Conservation (phyloP, 1,284 basidiomycete genomes). For the Coniophora puteana region DNA sequence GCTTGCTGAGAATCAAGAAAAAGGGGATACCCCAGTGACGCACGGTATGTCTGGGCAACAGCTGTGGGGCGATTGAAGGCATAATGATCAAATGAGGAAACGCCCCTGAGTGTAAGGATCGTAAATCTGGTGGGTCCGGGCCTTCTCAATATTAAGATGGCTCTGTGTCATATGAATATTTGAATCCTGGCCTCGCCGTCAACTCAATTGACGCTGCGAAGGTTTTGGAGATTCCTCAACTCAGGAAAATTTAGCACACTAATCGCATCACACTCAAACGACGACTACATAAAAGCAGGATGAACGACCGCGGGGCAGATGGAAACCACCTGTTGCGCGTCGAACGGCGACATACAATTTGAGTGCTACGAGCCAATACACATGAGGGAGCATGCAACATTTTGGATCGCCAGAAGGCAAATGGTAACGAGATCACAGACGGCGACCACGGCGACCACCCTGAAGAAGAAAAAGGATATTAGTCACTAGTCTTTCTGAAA, state of each 20-base stretch:
- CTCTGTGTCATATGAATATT: too few relatives aligned
- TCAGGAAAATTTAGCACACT: too few relatives aligned
- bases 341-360: constrained; percentile 66
- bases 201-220: too few relatives aligned
- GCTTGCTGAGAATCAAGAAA: neutral
- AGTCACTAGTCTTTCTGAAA: constrained; percentile 9
- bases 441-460: constrained; percentile 99
- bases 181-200: too few relatives aligned
- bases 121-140: too few relatives aligned
- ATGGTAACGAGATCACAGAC: constrained; percentile 59
- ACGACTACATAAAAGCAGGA: too few relatives aligned
- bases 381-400: constrained; percentile 29
- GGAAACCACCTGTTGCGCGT: constrained; percentile 68
- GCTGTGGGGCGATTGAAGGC: neutral
- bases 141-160: too few relatives aligned
- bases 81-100: neutral
- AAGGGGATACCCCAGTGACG: too few relatives aligned
- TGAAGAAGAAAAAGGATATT: constrained; percentile 30
- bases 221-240: too few relatives aligned
- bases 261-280: too few relatives aligned
- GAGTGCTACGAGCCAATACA: constrained; percentile 36
- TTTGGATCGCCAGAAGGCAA: constrained; percentile 9
- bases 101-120: too few relatives aligned
- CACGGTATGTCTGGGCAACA: too few relatives aligned
- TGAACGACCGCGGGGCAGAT: constrained; percentile 76